phyloP scores from a whole-genome alignment of 176 grass and related monocot species.

The Pharus latifolius region DNA sequence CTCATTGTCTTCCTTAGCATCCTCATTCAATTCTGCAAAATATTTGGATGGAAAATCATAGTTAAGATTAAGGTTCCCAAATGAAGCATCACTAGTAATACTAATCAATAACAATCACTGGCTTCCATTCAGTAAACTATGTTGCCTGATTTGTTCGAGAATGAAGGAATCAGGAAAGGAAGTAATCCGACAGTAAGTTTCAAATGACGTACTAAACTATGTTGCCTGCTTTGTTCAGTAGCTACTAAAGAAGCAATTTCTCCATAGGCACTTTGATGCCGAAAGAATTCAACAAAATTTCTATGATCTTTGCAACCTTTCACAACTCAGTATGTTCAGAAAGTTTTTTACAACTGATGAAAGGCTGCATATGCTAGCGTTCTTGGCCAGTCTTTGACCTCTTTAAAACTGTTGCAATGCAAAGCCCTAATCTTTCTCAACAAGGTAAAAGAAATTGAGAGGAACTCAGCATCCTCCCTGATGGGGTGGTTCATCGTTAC shows the following conservation, averaged over 20 bases:
- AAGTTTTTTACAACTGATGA: neutral
- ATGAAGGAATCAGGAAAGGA: neutral
- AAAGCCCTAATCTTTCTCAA: neutral
- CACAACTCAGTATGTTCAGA: neutral
- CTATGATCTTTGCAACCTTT: neutral
- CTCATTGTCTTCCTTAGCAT: constrained; percentile 22
- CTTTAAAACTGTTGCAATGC: neutral
- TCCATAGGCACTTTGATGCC: neutral
- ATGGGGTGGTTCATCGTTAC: neutral
- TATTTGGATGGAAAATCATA: neutral
- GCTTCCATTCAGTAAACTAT: too few relatives aligned
- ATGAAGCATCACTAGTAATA: neutral
- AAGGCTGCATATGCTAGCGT: neutral
- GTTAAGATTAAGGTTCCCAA: neutral
- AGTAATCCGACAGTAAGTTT: neutral
- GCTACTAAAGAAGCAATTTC: neutral
- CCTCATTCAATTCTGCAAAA: constrained; percentile 16
- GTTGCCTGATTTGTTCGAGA: too few relatives aligned
- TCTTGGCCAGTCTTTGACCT: neutral
- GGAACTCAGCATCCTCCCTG: neutral
- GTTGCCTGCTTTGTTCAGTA: neutral
- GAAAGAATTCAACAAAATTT: neutral
- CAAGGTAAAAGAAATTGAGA: neutral
- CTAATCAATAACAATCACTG: too few relatives aligned
- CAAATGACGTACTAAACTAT: neutral